Percentiles rank a stretch among this genome's conserved stretches.
These are phyloP conservation scores for Betula pendula DNA, from an alignment of 306 rosid species.

Conservation along the genomic window DNA sequence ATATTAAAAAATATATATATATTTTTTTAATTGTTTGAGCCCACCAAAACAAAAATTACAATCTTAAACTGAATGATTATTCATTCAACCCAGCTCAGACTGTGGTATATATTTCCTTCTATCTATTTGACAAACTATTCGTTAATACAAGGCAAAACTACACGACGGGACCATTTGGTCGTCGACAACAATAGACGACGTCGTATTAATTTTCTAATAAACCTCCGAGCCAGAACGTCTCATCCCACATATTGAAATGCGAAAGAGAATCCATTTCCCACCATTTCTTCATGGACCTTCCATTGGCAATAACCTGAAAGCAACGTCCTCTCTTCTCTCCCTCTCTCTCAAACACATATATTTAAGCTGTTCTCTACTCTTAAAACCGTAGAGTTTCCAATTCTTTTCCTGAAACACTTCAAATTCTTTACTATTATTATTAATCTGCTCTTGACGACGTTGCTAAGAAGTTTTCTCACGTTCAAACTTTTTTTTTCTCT, in stretches of 20 bases:
- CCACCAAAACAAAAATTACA: too few relatives aligned
- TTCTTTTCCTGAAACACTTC: not conserved
- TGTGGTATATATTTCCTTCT: too few relatives aligned
- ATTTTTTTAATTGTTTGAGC: too few relatives aligned
- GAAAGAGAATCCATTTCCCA: constrained; percentile 18
- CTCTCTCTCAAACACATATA: not conserved
- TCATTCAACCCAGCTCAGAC: too few relatives aligned
- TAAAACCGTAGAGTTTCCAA: not conserved
- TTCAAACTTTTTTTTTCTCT: not conserved
- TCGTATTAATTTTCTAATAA: not conserved
- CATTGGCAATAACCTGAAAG: not conserved
- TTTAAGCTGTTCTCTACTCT: not conserved
- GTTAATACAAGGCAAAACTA: not conserved
- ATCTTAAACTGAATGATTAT: too few relatives aligned
- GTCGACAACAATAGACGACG: not conserved
- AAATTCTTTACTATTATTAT: not conserved
- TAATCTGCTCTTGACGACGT: too few relatives aligned
- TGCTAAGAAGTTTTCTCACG: not conserved
- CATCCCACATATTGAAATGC: not conserved
- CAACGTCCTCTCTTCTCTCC: not conserved
- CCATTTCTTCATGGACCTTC: constrained; percentile 18
- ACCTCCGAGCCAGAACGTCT: not conserved
- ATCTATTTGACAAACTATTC: not conserved
- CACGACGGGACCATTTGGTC: not conserved
- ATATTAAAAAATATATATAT: too few relatives aligned